These are phyloP conservation scores for Panaeolus papilionaceus DNA, from an alignment of 768 basidiomycete species.

Conservation along the genomic window DNA sequence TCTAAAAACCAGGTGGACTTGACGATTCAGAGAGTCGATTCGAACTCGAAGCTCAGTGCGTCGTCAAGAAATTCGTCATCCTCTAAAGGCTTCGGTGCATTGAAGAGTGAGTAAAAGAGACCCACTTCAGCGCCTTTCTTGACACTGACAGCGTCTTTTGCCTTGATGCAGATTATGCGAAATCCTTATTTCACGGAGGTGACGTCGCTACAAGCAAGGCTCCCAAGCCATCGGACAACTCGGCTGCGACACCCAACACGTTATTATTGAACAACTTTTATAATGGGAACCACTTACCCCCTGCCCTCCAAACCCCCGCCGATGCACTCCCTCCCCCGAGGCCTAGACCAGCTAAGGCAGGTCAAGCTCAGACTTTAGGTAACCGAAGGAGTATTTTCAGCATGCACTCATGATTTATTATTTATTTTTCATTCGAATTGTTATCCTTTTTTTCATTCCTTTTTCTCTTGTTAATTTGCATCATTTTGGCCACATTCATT, in stretches of 20 bases:
- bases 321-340: not conserved
- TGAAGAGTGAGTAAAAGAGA: not conserved
- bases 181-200: conserved; percentile 12
- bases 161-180: conserved; percentile 4
- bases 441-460: not conserved
- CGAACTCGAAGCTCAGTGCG: not conserved
- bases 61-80: not conserved
- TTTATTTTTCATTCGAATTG: not conserved
- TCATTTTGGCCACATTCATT: not conserved
- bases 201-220: not conserved
- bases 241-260: conserved; percentile 6
- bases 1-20: not conserved
- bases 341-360: not conserved
- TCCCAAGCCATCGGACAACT: conserved; percentile 1
- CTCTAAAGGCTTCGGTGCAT: not conserved
- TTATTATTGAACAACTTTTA: conserved; percentile 8
- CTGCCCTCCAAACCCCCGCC: not conserved
- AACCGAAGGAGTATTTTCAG: not conserved
- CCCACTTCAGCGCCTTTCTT: not conserved
- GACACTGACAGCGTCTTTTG: not conserved
- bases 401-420: not conserved
- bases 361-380: conserved; percentile 1
- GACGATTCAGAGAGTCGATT: not conserved
- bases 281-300: not conserved
- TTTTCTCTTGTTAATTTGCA: not conserved